phyloP scores from a whole-genome alignment of 768 basidiomycete genomes.

The Termitomyces sp. region DNA sequence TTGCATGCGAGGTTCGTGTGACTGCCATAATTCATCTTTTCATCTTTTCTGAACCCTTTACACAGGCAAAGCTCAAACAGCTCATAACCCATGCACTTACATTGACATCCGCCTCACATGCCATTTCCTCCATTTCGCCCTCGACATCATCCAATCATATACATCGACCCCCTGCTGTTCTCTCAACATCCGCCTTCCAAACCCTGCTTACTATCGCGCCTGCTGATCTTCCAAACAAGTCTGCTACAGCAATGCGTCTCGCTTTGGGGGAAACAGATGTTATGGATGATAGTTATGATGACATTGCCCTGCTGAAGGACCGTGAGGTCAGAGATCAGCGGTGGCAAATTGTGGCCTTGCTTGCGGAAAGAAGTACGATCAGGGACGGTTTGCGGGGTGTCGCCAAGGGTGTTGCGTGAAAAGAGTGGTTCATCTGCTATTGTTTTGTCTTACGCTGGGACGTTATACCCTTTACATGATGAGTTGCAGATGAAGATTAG shows the following conservation, averaged over 20 bases:
- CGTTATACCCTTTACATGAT: not conserved
- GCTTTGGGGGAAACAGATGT: constrained; percentile 51
- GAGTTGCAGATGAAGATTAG: not conserved
- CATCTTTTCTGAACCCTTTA: not conserved
- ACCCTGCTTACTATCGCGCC: constrained; percentile 76
- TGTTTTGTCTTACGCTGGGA: not conserved
- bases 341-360: constrained; percentile 76
- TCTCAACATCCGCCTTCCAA: constrained; percentile 71
- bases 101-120: constrained; percentile 70
- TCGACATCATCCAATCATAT: constrained; percentile 38
- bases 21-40: not conserved
- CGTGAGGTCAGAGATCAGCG: constrained; percentile 64
- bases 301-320: constrained; percentile 52
- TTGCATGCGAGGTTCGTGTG: constrained; percentile 67
- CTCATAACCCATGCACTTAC: constrained; percentile 79
- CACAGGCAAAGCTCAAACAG: constrained; percentile 77
- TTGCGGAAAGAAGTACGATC: constrained; percentile 71
- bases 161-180: constrained; percentile 40
- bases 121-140: constrained; percentile 71
- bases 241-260: constrained; percentile 73
- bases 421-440: not conserved
- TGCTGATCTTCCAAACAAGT: constrained; percentile 73
- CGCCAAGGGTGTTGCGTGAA: constrained; percentile 7
- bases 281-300: constrained; percentile 50
- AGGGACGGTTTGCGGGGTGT: constrained; percentile 37